A percentile compares a stretch with the other conserved stretches of the same genome.
phyloP scores from a whole-genome alignment of 225 moss, liverwort and hornwort species.

The Pseudoscleropodium purum region DNA sequence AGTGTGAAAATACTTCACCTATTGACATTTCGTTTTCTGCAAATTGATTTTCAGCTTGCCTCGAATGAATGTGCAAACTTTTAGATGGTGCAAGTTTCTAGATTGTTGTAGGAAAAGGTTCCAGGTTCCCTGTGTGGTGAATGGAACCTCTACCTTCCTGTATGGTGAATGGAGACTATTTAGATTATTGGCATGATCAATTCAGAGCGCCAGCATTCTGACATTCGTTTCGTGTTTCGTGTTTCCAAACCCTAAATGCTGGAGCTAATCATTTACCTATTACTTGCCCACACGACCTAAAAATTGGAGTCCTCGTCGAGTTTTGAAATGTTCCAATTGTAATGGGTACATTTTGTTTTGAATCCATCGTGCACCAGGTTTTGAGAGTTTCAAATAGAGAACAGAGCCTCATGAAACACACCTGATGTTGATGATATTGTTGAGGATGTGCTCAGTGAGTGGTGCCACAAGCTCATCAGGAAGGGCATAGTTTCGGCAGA shows the following conservation, averaged over 20 bases:
- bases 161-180: neutral
- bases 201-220: neutral
- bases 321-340: neutral
- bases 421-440: slow-evolving; percentile 75
- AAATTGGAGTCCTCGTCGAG: neutral
- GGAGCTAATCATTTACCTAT: neutral
- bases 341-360: neutral
- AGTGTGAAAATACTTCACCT: too few relatives aligned
- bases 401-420: neutral
- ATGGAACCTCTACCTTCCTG: neutral
- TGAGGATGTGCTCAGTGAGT: slow-evolving; percentile 76
- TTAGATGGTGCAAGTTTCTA: neutral
- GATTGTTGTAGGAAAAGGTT: neutral
- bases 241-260: neutral
- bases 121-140: neutral
- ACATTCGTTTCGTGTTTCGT: neutral
- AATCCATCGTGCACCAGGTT: neutral
- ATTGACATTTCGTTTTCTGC: neutral
- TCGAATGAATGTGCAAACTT: neutral
- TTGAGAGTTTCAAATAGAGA: neutral
- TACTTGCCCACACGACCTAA: neutral
- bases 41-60: neutral
- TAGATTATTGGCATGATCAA: neutral
- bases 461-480: slow-evolving; percentile 74
- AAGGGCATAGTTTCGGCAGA: slow-evolving; percentile 62